Base-by-base conservation (phyloP, 2,329 filamentous ascomycete genomes). In the Trematosphaeria pertusa region DNA sequence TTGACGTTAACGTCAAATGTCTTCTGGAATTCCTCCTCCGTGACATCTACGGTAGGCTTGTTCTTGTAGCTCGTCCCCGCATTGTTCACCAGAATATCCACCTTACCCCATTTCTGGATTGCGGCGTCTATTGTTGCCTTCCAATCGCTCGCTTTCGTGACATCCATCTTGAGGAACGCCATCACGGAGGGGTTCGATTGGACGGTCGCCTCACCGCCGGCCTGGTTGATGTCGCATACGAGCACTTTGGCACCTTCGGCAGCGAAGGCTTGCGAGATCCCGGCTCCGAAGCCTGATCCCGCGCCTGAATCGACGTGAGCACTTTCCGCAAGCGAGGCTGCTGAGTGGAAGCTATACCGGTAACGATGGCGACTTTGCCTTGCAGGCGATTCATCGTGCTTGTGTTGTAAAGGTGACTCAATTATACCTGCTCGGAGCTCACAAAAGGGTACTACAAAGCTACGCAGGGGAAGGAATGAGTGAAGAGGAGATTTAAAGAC, bases 1-100 rank as follows among this genome's bases (percentile, higher is more conserved):
- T 86, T 87, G 50, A 89, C 84, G 54, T 89, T 89, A 50, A 88
- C 84, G 43, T 80, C 79, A 65, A 89, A 86, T 28, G 86, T 82
- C 35, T 79, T 75, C 56, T 88, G 84, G 50, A 86, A 89, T 37
- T 89, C 86, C 4, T 77, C 75, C 42, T 87, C 84, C 0, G 83
- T 86, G 2, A 88, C 86, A 0, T 84, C 77, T 20, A 79, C 70
- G 0, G 85, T 87, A 1, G 84, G 78, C 74, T 74, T 73, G 52
- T 72, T 73, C 22, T 78, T 78, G 47, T 84, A 81, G 0, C 77
- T 81, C 41, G 76, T 76, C 2, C 83, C 84, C 3, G 85, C 83
- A 41, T 85, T 85, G 52, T 84, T 84, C 12, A 87, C 62, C 0
- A 86, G 67, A 17, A 86, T 80, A 52, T 86, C 83, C 42, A 85